Base-by-base conservation (phyloP, 192 early-diverging fungal genomes). In the Dissophora ornata region DNA sequence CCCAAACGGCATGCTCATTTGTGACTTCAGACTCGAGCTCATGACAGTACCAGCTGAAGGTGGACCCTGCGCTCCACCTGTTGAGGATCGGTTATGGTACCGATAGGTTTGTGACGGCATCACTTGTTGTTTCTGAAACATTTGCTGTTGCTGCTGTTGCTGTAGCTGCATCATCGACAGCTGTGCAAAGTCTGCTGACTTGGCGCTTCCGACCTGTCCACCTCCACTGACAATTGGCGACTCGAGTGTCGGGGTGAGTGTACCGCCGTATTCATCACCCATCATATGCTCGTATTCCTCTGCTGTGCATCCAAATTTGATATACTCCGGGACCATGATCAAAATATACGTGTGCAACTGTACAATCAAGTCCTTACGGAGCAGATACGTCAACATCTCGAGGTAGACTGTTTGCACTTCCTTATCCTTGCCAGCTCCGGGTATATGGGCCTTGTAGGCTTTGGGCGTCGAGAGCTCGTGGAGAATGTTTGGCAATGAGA, bases 311-410 rank as follows among this genome's bases (percentile, higher is more conserved):
- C 81, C 81, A 19, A 62, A 36, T 47, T 85, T 86, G 25, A 90
- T 85, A 33, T 89, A 83, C 67, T 73, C 83, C 0, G 90, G 90
- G 19, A 90, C 84, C 49, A 91, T 70, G 24, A 91, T 59, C 19
- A 89, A 54, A 4, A 92, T 80, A 69, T 91, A 96, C 57, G 91
- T 93, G 67, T 97, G 93, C 29, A 93, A 78, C 68, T 98, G 95
- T 9, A 89, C 85, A 21, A 96, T 84, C 7, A 91, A 54, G 29
- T 89, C 86, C 62, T 94, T 87, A 29, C 93, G 84, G 36, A 98
- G 81, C 53, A 98, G 71, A 62, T 90, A 91, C 1, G 90, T 92
- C 26, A 96, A 79, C 29, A 94, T 88, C 47, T 96, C 94, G n/a
- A 94, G 81, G 55, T 95, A 92, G 66, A 91, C 80, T 11, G 86